Percentiles rank a stretch among this genome's conserved stretches.
Evolutionary conservation across 2,329 filamentous ascomycete genomes (phyloP).

Genomic region (Stenocarpella maydis): DNA sequence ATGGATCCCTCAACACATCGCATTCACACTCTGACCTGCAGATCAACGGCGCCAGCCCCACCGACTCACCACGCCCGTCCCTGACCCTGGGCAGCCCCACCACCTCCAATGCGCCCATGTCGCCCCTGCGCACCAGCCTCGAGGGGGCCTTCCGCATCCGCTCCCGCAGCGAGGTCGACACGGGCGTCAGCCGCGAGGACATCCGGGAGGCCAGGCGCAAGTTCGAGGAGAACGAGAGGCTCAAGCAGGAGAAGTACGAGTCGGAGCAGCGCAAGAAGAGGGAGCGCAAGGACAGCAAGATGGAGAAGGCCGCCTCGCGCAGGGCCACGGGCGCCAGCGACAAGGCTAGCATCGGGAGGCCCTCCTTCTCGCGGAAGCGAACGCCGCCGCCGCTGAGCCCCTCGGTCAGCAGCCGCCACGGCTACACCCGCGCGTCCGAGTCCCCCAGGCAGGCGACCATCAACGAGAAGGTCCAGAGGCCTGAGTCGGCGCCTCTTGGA

Average conservation of each 20-base stretch:
- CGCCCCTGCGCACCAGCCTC: conserved; percentile 66
- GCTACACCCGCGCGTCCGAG: conserved; percentile 5
- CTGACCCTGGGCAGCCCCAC: conserved; percentile 39
- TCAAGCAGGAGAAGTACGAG: conserved; percentile 69
- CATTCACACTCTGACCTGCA: conserved; percentile 54
- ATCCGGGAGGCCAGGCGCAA: conserved; percentile 69
- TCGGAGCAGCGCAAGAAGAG: conserved; percentile 65
- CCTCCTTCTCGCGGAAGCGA: conserved; percentile 39
- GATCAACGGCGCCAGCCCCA: conserved; percentile 44
- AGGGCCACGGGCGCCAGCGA: conserved; percentile 46
- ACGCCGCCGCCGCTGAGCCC: conserved; percentile 36
- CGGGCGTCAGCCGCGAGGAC: conserved; percentile 61
- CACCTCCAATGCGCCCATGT: conserved; percentile 52
- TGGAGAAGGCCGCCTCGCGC: conserved; percentile 56
- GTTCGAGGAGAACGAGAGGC: conserved; percentile 68
- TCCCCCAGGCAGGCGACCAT: conserved; percentile 19
- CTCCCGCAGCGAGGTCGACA: conserved; percentile 67
- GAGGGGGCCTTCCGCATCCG: conserved; percentile 67
- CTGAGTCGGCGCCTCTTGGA: conserved; percentile 48
- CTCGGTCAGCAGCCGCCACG: conserved; percentile 27
- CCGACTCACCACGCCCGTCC: conserved; percentile 41
- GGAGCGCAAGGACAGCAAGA: conserved; percentile 63
- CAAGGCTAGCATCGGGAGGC: conserved; percentile 29
- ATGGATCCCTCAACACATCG: conserved; percentile 31
- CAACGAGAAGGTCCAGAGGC: conserved; percentile 51